Evolutionary conservation across 129 eudicot species (phyloP).

Genomic region (Tagetes erecta): DNA sequence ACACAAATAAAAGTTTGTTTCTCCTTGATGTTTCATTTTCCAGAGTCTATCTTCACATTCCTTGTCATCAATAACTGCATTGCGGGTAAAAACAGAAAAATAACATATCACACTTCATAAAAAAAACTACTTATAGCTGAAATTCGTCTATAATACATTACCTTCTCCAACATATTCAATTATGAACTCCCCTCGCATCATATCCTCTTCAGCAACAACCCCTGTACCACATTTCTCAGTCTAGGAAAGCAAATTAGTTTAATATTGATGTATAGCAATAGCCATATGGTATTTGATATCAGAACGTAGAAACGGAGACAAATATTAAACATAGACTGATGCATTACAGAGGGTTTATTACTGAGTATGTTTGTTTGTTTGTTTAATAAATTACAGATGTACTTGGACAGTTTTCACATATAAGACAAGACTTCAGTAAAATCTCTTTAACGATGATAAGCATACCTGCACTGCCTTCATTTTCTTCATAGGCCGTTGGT

Average conservation of each 20-base stretch:
- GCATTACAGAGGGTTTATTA: background rate
- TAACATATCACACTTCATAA: constrained; percentile 1
- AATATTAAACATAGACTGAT: background rate
- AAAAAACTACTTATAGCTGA: background rate
- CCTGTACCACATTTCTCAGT: constrained; percentile 98
- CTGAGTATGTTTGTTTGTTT: too few relatives aligned
- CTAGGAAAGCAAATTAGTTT: constrained; percentile 45
- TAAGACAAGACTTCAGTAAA: background rate
- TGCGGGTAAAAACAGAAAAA: constrained; percentile 1
- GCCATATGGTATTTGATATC: background rate
- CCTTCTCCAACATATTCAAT: constrained; percentile 99
- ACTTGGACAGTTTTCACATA: background rate
- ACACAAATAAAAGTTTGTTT: constrained; percentile 90
- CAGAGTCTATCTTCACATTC: constrained; percentile 94
- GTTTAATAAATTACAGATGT: background rate
- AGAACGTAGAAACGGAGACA: background rate
- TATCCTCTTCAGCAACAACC: constrained; percentile 92
- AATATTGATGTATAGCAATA: background rate
- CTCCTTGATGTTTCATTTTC: constrained; percentile 91
- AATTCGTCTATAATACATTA: constrained; percentile 11
- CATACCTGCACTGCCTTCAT: constrained; percentile 79
- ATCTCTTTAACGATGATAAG: constrained; percentile 3
- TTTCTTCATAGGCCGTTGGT: constrained; percentile 76
- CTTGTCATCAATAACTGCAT: constrained; percentile 97
- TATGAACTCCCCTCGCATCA: constrained; percentile 81